Conservation (phyloP, 352 stramenopile genomes). For the Phytopythium delawarense region DNA sequence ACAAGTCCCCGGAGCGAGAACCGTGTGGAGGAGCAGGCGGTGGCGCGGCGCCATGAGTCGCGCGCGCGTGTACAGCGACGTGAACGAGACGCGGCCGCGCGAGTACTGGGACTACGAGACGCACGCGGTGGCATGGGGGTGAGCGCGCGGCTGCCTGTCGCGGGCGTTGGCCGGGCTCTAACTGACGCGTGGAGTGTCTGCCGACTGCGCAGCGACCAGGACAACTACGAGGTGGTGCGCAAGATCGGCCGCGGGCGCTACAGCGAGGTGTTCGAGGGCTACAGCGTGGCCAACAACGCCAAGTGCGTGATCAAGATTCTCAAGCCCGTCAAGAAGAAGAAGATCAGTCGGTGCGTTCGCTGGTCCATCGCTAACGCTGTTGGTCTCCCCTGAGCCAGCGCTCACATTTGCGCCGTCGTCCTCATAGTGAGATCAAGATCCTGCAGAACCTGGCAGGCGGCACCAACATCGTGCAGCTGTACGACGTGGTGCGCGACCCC, state of each 20-base stretch:
- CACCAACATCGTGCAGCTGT: slow-evolving; percentile 98
- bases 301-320: slow-evolving; percentile 99
- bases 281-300: slow-evolving; percentile 95
- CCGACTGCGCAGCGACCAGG: slow-evolving; percentile 85
- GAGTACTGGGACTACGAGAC: slow-evolving; percentile 99
- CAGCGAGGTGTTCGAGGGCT: slow-evolving; percentile 97
- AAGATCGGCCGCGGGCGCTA: slow-evolving; percentile 99
- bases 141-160: too few species aligned
- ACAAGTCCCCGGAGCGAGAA: background rate
- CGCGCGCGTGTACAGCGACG: slow-evolving; percentile 91
- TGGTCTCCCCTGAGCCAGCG: too few species aligned
- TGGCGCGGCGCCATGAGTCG: slow-evolving; percentile 39
- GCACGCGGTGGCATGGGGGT: slow-evolving; percentile 96
- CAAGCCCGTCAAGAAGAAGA: slow-evolving; percentile 99
- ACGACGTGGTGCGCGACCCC: slow-evolving; percentile 98
- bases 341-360: slow-evolving; percentile 93
- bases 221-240: slow-evolving; percentile 99
- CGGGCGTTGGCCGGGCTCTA: too few species aligned
- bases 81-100: slow-evolving; percentile 94
- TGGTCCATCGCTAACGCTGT: too few species aligned
- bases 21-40: slow-evolving; percentile 8
- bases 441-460: slow-evolving; percentile 98
- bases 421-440: slow-evolving; percentile 97
- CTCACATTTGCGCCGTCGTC: too few species aligned
- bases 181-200: slow-evolving; percentile 2